Evolutionary conservation across 805 yeast genomes (phyloP), one percentile per base, ranked within the genome.

Genomic region (Scheffersomyces coipomensis): DNA sequence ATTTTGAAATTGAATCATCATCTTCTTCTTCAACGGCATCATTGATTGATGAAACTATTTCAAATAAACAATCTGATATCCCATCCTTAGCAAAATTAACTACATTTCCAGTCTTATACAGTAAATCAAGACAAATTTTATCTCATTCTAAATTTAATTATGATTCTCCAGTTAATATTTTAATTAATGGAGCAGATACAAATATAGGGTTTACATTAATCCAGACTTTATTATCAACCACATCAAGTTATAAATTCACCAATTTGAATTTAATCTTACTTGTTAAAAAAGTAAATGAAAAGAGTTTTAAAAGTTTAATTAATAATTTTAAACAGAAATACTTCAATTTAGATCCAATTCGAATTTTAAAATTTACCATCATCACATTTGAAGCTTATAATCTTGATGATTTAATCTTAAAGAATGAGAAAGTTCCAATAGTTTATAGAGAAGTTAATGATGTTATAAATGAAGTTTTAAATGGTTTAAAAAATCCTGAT

Each of bases 101-200:
- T 3, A 26, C 58, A 1, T 61, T 66, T 34, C 66, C 70, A 1
- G 52, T 62, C 11, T 51, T 58, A 24, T 70, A 60, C 43, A 63
- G 68, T 41, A 53, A 67, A 19, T 69, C 72, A 17, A 63, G 63
- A 37, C 70, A 64, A 38, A 56, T 64, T 1, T 53, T 67, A 19
- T 39, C 52, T 5, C 56, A 62, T 41, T 44, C 63, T 39, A 55
- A 54, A 13, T 27, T 43, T 3, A 33, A 36, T 12, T 38, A 38
- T 5, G 48, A 47, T 5, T 40, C 40, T 3, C 44, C 48, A 16
- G 64, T 64, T 7, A 64, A 54, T 35, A 43, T 70, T 12, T 49
- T 70, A 24, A 64, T 70, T 41, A 68, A 69, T 48, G 75, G 75
- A 19, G 75, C 65, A 3, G 73, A 69, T 41, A 67, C 75, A 8